Conservation (phyloP, 306 rosid species). For the Prunus mume region DNA sequence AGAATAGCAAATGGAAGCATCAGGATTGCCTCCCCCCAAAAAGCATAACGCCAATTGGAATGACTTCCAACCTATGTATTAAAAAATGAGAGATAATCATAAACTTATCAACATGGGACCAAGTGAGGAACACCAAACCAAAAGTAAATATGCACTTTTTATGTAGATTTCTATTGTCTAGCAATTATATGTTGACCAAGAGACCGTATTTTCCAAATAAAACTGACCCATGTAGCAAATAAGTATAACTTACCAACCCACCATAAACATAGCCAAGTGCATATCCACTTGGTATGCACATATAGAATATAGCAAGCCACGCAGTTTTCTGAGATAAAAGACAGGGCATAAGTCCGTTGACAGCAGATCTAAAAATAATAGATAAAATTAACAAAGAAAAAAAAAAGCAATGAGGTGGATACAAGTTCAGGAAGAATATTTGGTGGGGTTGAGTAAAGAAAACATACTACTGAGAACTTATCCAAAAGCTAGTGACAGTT, state of each 20-base stretch:
- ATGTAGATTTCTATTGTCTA: background rate
- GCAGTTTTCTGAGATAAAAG: constrained; percentile 60
- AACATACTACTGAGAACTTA: background rate
- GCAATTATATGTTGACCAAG: background rate
- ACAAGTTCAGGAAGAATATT: background rate
- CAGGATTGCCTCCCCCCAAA: constrained; percentile 63
- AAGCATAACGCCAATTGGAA: constrained; percentile 71
- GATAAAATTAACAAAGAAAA: background rate
- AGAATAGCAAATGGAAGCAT: constrained; percentile 81
- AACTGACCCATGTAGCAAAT: background rate
- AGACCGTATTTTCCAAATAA: background rate
- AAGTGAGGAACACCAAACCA: constrained; percentile 1
- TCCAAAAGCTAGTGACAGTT: background rate
- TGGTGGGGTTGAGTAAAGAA: background rate
- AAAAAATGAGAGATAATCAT: constrained; percentile 9
- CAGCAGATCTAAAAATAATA: background rate
- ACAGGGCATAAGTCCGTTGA: constrained; percentile 12
- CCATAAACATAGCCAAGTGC: constrained; percentile 85
- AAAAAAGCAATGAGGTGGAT: background rate
- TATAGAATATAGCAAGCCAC: constrained; percentile 75
- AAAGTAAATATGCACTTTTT: constrained; percentile 6
- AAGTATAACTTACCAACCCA: constrained; percentile 61
- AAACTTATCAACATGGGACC: constrained; percentile 1
- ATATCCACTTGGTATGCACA: constrained; percentile 84
- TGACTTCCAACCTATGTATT: constrained; percentile 61